Evolutionary conservation across 129 eudicot species (phyloP).

Genomic region (Erigeron canadensis): DNA sequence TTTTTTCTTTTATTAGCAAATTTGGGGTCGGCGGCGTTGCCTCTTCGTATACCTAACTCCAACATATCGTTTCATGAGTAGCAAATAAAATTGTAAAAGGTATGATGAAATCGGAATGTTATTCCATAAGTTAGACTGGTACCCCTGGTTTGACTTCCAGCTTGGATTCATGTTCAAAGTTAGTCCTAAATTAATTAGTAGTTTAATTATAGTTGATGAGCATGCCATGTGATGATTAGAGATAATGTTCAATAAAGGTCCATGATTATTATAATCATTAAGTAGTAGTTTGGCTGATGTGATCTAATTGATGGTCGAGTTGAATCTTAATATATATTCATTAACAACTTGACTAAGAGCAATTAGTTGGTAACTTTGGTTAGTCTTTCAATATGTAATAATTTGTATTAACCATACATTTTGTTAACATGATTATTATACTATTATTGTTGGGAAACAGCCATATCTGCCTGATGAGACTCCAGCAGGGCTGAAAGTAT

Average conservation of each 20-base stretch:
- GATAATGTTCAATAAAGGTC: neutral
- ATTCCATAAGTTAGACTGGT: constrained; percentile 5
- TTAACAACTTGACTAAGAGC: neutral
- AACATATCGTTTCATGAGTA: neutral
- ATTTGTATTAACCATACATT: constrained; percentile 10
- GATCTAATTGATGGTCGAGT: neutral
- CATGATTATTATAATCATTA: neutral
- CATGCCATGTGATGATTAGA: constrained; percentile 11
- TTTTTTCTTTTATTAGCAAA: neutral
- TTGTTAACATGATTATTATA: neutral
- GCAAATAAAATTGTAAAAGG: neutral
- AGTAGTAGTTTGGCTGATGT: neutral
- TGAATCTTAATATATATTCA: constrained; percentile 5
- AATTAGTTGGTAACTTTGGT: neutral
- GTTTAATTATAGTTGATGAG: constrained; percentile 9
- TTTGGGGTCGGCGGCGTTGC: no score
- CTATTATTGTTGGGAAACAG: constrained; percentile 35
- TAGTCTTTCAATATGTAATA: neutral
- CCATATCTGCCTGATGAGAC: constrained; percentile 87
- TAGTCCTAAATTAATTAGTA: neutral
- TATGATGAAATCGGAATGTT: neutral
- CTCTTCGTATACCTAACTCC: no score
- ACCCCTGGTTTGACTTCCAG: constrained; percentile 2
- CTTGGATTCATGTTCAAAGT: neutral
- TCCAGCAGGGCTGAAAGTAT: constrained; percentile 66